Base-by-base conservation (phyloP, 2,329 filamentous ascomycete species). In the Celoporthe dispersa region DNA sequence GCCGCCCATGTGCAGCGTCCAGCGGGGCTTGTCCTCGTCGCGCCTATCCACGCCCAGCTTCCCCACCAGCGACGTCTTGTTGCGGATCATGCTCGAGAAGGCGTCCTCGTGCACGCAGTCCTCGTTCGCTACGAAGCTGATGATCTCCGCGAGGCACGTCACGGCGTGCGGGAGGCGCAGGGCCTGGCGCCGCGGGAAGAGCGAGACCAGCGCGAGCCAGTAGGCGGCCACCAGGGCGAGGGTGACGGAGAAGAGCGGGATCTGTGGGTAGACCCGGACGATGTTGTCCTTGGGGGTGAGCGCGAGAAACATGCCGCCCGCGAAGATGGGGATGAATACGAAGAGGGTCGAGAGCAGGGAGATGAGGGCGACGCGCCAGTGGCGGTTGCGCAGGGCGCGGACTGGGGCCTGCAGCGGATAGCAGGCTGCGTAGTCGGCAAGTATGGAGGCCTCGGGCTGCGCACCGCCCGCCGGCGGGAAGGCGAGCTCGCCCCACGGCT, bases 111-210 rank as follows among this genome's bases (percentile, higher is more conserved):
- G 84, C 1, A 93, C 83, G 25, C 97, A 83, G 33, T 91, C 90
- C 59, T 90, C 90, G 74, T 91, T 90, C 70, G 92, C 89, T 57
- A 95, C 84, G 78, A 95, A 94, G 76, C 89, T 91, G 74, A 97
- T 86, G 31, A 94, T 84, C 77, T 94, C 93, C 1, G 92, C 92
- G 25, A 97, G 84, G 62, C 87, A 93, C 71, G 86, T 87, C 55
- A 92, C 89, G 6, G 86, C 85, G 77, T 97, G 94, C 0, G 94
- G 93, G 1, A 97, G 86, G 57, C 90, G 83, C 73, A 90, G 88
- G 53, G 85, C 83, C 57, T 83, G 81, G 19, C 92, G 86, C 16
- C 83, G 81, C 0, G 91, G 91, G 74, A 92, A 81, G 69, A 93
- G 81, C 7, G 87, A 79, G 57, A 87, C 77, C 65, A 95, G 83